Evolutionary conservation across 495 filamentous ascomycete genomes (phyloP).

Genomic region (Penicillium flavigenum): DNA sequence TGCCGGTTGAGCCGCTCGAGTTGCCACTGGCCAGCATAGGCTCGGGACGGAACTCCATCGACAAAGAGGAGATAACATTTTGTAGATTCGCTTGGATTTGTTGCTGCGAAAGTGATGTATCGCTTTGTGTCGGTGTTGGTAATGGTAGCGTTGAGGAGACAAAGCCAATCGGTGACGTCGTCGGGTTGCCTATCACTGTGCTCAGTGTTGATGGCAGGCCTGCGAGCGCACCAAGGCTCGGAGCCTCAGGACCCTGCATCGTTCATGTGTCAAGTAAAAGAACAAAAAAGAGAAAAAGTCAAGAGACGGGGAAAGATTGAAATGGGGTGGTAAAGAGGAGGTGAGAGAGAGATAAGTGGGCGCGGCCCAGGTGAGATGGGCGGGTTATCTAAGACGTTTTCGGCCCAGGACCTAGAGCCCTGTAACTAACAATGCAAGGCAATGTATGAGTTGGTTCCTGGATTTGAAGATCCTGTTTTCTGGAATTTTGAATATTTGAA

Average conservation of each 20-base stretch:
- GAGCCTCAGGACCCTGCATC: conserved; percentile 48
- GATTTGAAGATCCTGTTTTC: not conserved
- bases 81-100: conserved; percentile 33
- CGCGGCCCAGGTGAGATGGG: conserved; percentile 10
- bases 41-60: conserved; percentile 27
- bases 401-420: conserved; percentile 15
- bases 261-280: conserved; percentile 33
- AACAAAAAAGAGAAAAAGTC: not conserved
- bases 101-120: conserved; percentile 23
- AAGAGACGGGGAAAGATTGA: not conserved
- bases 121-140: conserved; percentile 15
- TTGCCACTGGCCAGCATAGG: conserved; percentile 38
- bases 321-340: conserved; percentile 14
- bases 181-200: conserved; percentile 35
- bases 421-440: conserved; percentile 3
- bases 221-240: conserved; percentile 41
- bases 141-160: conserved; percentile 12
- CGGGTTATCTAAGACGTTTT: conserved; percentile 35
- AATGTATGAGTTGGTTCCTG: conserved; percentile 2
- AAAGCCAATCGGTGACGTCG: conserved; percentile 37
- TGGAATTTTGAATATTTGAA: not conserved
- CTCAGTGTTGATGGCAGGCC: conserved; percentile 39
- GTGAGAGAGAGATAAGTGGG: conserved; percentile 18
- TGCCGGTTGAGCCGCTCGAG: conserved; percentile 55
- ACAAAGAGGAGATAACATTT: conserved; percentile 33